Evolutionary conservation across 2,329 filamentous ascomycete species (phyloP), one percentile per base, ranked within the genome.

Genomic region (Fusarium keratoplasticum): DNA sequence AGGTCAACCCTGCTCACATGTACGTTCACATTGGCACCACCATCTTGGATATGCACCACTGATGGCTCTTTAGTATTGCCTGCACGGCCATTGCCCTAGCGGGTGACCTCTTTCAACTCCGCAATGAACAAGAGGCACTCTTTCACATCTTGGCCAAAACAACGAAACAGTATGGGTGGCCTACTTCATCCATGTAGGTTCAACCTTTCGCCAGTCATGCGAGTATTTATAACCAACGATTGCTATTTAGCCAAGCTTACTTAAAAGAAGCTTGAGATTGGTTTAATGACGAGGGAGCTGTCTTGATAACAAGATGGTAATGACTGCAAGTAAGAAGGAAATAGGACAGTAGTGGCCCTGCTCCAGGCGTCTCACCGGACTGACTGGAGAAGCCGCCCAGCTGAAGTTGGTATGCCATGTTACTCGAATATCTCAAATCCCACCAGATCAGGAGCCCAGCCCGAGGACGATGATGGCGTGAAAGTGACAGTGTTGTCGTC

Each of bases 371-470:
- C 27, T 27, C 6, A 6, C 27, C 27, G 27, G 6, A 27, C 27
- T 27, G 27, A 6, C 6, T 27, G 27, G 27, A 27, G 25, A 27
- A 27, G 27, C 6, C 25, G 25, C 27, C 27, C 27, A 27, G 5
- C 3, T 13, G 8, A 2, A 29, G 2, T 25, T 44, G 20, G 18
- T 29, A 11, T 11, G 18, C 5, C 25, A 50, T 10, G 2, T 14
- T 54, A 54, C 47, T 54, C 67, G 33, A 73, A 61, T 10, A 74
- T n/a, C 38, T 85, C 82, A 50, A 87, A 81, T 0, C 85, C 85
- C 18, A 86, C 85, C 50, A 87, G 64, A 64, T 87, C 85, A 5
- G 85, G 84, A 1, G 83, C 85, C 73, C 79, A 82, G 0, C 71
- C 59, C 2, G 75, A 74, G 1, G 76, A 76, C 4, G 75, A 70